A percentile compares a stretch with the other conserved stretches of the same genome.
Evolutionary conservation across 345 rosid genomes (phyloP).

Genomic region (Clausena lansium): DNA sequence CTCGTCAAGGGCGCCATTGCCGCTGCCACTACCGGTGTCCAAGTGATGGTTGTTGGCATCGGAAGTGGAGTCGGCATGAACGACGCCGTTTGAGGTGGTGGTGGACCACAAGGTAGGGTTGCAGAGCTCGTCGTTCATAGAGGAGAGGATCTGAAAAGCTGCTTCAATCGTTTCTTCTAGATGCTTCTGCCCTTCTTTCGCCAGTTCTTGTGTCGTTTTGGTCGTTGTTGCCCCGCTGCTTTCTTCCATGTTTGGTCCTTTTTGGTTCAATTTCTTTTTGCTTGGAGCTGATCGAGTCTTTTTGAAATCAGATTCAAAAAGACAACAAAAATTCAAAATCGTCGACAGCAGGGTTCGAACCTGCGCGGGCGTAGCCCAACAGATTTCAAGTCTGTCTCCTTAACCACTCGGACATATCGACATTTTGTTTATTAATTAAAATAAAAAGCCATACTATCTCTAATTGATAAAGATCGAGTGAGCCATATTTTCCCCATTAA

Average conservation of each 20-base stretch:
- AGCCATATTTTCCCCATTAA: too few relatives aligned
- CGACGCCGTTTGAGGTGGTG: constrained; percentile 24
- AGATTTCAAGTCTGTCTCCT: constrained; percentile 97
- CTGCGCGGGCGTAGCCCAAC: constrained; percentile 80
- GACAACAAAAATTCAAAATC: too few relatives aligned
- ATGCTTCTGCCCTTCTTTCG: constrained; percentile 83
- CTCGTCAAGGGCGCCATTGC: constrained; percentile 73
- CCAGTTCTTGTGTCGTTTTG: constrained; percentile 78
- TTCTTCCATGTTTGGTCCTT: constrained; percentile 20
- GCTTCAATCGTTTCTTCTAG: constrained; percentile 86
- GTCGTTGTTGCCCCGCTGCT: constrained; percentile 20
- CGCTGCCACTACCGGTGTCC: constrained; percentile 51
- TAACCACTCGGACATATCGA: constrained; percentile 89
- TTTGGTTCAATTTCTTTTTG: background rate
- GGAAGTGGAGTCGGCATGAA: constrained; percentile 43
- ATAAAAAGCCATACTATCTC: too few relatives aligned
- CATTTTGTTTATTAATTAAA: too few relatives aligned
- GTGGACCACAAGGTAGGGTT: constrained; percentile 83
- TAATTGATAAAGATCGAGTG: too few relatives aligned
- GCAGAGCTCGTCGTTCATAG: constrained; percentile 97
- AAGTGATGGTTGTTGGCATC: constrained; percentile 47
- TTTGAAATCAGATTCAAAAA: too few relatives aligned
- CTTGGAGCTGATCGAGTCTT: too few relatives aligned
- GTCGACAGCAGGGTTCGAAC: constrained; percentile 91
- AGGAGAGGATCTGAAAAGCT: constrained; percentile 74